A percentile compares a stretch with the other conserved stretches of the same genome.
phyloP scores from a whole-genome alignment of 2,329 filamentous ascomycete genomes.

The Sordariomycetes sp. region DNA sequence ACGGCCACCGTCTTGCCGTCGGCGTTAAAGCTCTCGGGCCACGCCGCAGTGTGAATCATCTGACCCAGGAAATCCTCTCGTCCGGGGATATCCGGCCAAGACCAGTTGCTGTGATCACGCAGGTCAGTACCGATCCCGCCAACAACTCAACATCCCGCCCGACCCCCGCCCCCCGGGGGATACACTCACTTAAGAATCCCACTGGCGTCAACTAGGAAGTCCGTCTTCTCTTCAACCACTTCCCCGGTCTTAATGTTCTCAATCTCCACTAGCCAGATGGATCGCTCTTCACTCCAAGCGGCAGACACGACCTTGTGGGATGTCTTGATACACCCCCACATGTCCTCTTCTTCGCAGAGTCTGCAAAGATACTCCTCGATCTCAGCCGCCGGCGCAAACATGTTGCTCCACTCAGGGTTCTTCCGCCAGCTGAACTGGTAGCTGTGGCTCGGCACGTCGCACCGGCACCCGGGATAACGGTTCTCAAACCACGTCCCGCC shows the following conservation, averaged over 20 bases:
- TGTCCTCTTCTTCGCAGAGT: constrained; percentile 32
- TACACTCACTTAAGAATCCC: constrained; percentile 37
- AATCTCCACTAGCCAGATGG: constrained; percentile 27
- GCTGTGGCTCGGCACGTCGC: constrained; percentile 44
- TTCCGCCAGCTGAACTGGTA: constrained; percentile 50
- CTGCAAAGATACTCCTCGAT: constrained; percentile 39
- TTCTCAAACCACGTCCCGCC: constrained; percentile 49
- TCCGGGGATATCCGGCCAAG: constrained; percentile 34
- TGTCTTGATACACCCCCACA: constrained; percentile 28
- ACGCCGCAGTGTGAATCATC: constrained; percentile 38
- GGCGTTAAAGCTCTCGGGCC: constrained; percentile 34
- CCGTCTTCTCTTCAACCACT: constrained; percentile 27
- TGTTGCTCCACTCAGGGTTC: constrained; percentile 44
- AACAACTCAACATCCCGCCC: not conserved
- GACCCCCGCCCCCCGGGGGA: not conserved
- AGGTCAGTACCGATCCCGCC: not conserved
- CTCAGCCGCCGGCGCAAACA: constrained; percentile 40
- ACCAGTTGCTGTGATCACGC: constrained; percentile 18
- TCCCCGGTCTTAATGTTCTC: constrained; percentile 21
- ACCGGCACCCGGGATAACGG: constrained; percentile 42
- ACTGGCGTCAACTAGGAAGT: constrained; percentile 34
- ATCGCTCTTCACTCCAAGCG: constrained; percentile 27
- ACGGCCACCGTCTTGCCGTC: constrained; percentile 37
- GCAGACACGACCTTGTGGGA: constrained; percentile 26
- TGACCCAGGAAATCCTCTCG: constrained; percentile 31